phyloP scores from a whole-genome alignment of 345 rosid species.

The Rhodomyrtus tomentosa region DNA sequence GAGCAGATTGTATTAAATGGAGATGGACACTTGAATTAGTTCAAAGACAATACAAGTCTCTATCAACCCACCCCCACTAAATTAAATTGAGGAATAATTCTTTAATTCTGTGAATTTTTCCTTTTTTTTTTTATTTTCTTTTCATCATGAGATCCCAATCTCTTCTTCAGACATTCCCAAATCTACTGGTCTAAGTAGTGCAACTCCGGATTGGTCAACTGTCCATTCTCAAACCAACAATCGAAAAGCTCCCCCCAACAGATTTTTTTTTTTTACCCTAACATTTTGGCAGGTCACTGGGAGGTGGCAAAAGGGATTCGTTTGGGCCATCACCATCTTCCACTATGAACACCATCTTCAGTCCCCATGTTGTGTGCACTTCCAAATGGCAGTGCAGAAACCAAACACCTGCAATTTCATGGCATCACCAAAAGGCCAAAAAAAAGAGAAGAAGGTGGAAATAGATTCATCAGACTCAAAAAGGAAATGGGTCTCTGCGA shows the following conservation, averaged over 20 bases:
- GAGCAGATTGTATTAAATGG: neutral
- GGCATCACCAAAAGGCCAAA: neutral
- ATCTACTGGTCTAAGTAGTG: neutral
- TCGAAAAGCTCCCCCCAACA: neutral
- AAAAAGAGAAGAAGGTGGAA: neutral
- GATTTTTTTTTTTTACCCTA: constrained; percentile 1
- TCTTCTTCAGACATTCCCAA: neutral
- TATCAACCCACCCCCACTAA: neutral
- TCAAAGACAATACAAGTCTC: neutral
- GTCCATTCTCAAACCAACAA: neutral
- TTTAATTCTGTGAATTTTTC: neutral
- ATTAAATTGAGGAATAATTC: neutral
- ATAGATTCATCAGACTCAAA: neutral
- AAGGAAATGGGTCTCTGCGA: neutral
- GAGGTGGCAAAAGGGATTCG: constrained; percentile 52
- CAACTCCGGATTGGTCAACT: neutral
- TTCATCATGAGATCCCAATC: neutral
- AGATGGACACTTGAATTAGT: neutral
- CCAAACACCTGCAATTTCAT: constrained; percentile 49
- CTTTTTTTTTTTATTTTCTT: neutral
- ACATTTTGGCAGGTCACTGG: constrained; percentile 72
- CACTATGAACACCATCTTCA: constrained; percentile 79
- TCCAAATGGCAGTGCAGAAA: constrained; percentile 80
- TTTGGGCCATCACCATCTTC: constrained; percentile 54
- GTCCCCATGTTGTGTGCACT: constrained; percentile 79